phyloP scores from a whole-genome alignment of 225 moss, liverwort and hornwort species.

The Anthoceros angustus region DNA sequence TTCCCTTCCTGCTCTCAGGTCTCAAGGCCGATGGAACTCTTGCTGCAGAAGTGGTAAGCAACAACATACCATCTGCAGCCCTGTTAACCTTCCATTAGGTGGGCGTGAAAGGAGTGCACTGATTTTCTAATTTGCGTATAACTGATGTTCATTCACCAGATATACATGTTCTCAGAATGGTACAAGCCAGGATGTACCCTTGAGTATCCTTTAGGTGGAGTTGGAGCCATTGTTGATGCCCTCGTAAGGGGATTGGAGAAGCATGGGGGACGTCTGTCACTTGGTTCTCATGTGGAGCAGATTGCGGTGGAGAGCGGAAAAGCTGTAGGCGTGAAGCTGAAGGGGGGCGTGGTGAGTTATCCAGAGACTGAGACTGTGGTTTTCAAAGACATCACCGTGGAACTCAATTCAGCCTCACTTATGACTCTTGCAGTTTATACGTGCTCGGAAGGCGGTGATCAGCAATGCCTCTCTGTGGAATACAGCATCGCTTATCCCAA shows the following conservation, averaged over 20 bases:
- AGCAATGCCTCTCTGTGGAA: constrained; percentile 85
- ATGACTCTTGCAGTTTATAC: constrained; percentile 56
- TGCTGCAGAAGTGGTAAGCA: constrained; percentile 79
- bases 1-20: constrained; percentile 72
- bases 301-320: constrained; percentile 72
- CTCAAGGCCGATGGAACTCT: constrained; percentile 78
- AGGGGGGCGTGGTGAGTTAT: constrained; percentile 45
- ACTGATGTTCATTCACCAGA: constrained; percentile 23
- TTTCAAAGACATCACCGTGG: no score
- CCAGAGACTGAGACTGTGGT: no score
- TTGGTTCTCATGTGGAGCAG: constrained; percentile 67
- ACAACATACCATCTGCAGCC: background rate
- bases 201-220: constrained; percentile 79
- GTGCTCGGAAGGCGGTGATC: constrained; percentile 73
- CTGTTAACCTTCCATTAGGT: background rate
- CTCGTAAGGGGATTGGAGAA: constrained; percentile 87
- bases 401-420: no score
- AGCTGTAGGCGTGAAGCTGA: constrained; percentile 69
- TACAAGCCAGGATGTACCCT: constrained; percentile 74
- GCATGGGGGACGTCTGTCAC: constrained; percentile 50
- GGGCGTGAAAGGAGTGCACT: background rate
- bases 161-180: constrained; percentile 98
- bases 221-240: constrained; percentile 63
- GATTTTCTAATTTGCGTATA: background rate
- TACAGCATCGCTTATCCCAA: constrained; percentile 42